Evolutionary conservation across 73 alveolate genomes (phyloP).

Genomic region (Uronychia setigera): DNA sequence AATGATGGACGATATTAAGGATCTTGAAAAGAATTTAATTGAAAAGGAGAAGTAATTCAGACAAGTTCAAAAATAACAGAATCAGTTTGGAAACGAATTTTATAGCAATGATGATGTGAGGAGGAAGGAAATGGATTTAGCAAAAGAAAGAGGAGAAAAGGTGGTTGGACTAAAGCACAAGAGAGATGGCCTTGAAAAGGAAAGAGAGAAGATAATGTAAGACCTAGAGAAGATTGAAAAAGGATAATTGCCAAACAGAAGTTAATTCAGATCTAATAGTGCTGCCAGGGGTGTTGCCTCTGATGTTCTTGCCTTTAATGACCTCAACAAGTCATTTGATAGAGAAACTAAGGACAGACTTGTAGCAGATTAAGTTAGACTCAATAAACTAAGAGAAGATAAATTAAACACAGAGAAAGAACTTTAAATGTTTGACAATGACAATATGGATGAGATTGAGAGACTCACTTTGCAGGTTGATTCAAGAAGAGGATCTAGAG

Average conservation of each 20-base stretch:
- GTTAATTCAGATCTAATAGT: neutral
- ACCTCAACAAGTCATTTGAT: conserved; percentile 9
- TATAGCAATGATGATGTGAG: conserved; percentile 57
- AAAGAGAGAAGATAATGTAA: conserved; percentile 78
- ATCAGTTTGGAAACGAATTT: conserved; percentile 50
- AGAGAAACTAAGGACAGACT: conserved; percentile 48
- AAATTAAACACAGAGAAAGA: conserved; percentile 19
- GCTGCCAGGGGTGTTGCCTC: conserved; percentile 11
- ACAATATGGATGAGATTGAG: neutral
- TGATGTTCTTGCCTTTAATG: conserved; percentile 27
- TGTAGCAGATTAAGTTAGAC: conserved; percentile 41
- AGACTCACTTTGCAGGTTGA: neutral
- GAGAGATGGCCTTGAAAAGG: conserved; percentile 77
- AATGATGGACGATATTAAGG: conserved; percentile 78
- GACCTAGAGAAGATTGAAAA: conserved; percentile 67
- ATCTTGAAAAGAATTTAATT: conserved; percentile 47
- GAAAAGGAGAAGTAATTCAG: conserved; percentile 47
- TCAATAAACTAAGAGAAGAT: conserved; percentile 50
- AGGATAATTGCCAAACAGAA: conserved; percentile 29
- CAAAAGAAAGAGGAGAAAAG: conserved; percentile 77
- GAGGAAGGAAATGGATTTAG: conserved; percentile 70
- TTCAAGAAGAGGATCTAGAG: neutral
- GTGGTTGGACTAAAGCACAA: conserved; percentile 70
- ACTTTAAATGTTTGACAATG: neutral
- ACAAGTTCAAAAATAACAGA: conserved; percentile 42